Percentiles rank a stretch among this genome's conserved stretches.
Evolutionary conservation across 495 filamentous ascomycete species (phyloP).

Genomic region (Pseudoneurospora amorphoporcata): DNA sequence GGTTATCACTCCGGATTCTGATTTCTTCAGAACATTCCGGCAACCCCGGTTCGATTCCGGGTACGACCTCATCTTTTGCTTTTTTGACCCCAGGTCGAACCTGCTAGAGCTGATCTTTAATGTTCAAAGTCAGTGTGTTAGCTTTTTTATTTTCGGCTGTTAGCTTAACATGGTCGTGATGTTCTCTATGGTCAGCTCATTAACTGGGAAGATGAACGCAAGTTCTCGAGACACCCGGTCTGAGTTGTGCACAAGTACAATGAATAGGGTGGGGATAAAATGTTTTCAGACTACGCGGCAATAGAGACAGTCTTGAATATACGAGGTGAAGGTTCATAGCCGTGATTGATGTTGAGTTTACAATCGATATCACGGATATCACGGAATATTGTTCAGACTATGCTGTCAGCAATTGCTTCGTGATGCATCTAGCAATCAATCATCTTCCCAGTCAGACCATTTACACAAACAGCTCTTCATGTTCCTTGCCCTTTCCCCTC

Average conservation of each 20-base stretch:
- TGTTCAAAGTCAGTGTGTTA: neutral
- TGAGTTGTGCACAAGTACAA: neutral
- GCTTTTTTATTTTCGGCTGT: neutral
- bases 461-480: neutral
- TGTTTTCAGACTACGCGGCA: no score
- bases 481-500: no score
- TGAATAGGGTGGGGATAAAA: neutral
- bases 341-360: no score
- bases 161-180: neutral
- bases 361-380: no score
- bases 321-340: no score
- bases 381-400: no score
- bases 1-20: neutral
- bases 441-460: no score
- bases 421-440: no score
- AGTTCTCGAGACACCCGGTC: neutral
- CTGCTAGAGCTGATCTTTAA: neutral
- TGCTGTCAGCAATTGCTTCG: no score
- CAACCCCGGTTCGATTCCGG: slow-evolving; percentile 26
- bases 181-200: neutral
- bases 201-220: neutral
- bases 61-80: slow-evolving; percentile 15
- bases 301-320: no score
- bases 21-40: slow-evolving; percentile 9
- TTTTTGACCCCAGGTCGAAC: neutral